phyloP scores from a whole-genome alignment of 1,284 basidiomycete genomes.

The Phellopilus nigrolimitatus region DNA sequence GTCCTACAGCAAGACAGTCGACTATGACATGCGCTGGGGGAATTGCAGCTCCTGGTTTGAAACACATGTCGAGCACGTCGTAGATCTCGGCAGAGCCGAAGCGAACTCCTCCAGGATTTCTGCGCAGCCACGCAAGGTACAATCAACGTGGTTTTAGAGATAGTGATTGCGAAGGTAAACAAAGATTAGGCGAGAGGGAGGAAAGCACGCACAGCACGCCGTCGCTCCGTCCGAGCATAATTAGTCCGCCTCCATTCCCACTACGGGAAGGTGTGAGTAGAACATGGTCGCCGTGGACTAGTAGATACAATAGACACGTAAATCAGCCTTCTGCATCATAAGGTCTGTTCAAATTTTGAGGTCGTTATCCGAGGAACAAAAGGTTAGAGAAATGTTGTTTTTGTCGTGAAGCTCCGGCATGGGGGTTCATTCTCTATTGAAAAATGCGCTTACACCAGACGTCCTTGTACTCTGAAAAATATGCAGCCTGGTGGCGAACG shows the following conservation, averaged over 20 bases:
- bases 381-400: constrained; percentile 2
- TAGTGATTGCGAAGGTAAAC: constrained; percentile 18
- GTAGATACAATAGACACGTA: constrained; percentile 3
- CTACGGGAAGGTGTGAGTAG: constrained; percentile 58
- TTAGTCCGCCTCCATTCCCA: constrained; percentile 71
- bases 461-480: constrained; percentile 66
- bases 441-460: constrained; percentile 66
- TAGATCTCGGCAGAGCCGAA: constrained; percentile 87
- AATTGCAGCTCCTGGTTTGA: constrained; percentile 33
- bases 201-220: constrained; percentile 61
- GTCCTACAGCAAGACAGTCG: constrained; percentile 75
- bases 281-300: constrained; percentile 77
- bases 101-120: constrained; percentile 80
- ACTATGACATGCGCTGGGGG: constrained; percentile 46
- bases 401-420: too few relatives aligned
- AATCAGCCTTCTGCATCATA: neutral
- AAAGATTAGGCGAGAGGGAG: constrained; percentile 20
- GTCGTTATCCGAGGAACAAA: neutral
- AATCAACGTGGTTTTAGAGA: too few relatives aligned
- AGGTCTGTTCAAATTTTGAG: too few relatives aligned
- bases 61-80: constrained; percentile 69
- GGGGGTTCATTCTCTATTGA: too few relatives aligned
- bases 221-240: constrained; percentile 83
- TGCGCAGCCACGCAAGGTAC: constrained; percentile 31
- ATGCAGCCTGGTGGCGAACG: constrained; percentile 66